Percentiles rank a stretch among this genome's conserved stretches.
These are phyloP conservation scores for Pisolithus sp. DNA, from an alignment of 768 basidiomycete species.

Conservation along the genomic window DNA sequence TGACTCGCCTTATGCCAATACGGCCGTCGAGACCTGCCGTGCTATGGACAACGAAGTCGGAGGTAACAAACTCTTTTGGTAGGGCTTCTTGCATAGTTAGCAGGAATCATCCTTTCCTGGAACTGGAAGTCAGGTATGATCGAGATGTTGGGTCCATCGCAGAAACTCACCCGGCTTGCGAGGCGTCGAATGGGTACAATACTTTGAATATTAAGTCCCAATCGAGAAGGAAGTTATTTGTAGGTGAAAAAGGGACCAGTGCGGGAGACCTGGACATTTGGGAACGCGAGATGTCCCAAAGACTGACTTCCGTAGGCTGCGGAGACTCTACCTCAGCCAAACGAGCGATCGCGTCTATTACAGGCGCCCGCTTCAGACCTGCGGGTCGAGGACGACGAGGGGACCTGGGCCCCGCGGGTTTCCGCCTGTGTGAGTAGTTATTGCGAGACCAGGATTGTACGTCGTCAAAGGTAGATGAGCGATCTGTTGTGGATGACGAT, in stretches of 20 bases:
- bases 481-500: conserved; percentile 2
- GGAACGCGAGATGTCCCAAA: conserved; percentile 2
- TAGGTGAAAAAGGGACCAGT: conserved; percentile 6
- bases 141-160: too few species aligned
- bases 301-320: conserved; percentile 3
- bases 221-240: conserved; percentile 17
- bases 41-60: too few species aligned
- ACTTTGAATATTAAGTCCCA: conserved; percentile 29
- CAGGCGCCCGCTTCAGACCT: conserved; percentile 9
- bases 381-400: conserved; percentile 8
- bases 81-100: not conserved
- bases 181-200: conserved; percentile 7
- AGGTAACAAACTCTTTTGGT: too few species aligned
- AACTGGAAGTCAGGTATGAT: not conserved
- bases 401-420: conserved; percentile 22
- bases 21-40: too few species aligned
- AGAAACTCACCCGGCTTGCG: not conserved
- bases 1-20: too few species aligned
- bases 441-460: not conserved
- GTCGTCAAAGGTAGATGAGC: not conserved
- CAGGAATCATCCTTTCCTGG: not conserved
- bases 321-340: not conserved
- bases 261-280: conserved; percentile 4
- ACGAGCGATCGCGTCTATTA: conserved; percentile 12
- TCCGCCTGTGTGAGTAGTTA: conserved; percentile 13